Conservation (phyloP, 2,329 filamentous ascomycete genomes). For the Cryphonectria nitschkei region DNA sequence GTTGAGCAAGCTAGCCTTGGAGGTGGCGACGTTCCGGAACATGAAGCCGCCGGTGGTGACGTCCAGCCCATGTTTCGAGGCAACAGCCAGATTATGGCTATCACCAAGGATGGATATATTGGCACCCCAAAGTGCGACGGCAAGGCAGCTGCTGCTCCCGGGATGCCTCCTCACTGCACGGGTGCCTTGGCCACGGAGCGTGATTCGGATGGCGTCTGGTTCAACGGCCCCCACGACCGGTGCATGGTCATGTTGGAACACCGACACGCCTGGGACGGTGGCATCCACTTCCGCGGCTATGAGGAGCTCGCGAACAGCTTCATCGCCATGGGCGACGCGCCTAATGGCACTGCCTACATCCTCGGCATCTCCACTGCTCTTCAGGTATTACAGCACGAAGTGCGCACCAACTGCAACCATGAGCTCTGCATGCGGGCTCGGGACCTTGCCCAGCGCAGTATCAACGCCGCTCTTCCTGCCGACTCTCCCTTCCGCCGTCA, state of each 20-base stretch:
- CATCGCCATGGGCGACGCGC: neutral
- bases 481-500: neutral
- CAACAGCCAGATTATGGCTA: neutral
- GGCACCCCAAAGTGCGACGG: neutral
- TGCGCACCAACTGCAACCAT: neutral
- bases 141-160: neutral
- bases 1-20: neutral
- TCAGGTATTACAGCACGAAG: neutral
- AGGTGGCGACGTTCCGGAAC: too few species aligned
- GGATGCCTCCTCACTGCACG: neutral
- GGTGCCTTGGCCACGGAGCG: neutral
- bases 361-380: constrained; percentile 14
- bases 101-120: neutral
- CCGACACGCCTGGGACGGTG: constrained; percentile 23
- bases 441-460: neutral
- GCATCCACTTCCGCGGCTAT: constrained; percentile 16
- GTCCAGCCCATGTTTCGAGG: neutral
- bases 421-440: neutral
- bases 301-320: neutral
- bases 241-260: constrained; percentile 18
- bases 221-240: constrained; percentile 19
- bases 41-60: neutral
- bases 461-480: neutral
- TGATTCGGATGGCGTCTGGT: constrained; percentile 15
- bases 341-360: constrained; percentile 10